Evolutionary conservation across 176 grass and related monocot species (phyloP).

Genomic region (Dactylis glomerata): DNA sequence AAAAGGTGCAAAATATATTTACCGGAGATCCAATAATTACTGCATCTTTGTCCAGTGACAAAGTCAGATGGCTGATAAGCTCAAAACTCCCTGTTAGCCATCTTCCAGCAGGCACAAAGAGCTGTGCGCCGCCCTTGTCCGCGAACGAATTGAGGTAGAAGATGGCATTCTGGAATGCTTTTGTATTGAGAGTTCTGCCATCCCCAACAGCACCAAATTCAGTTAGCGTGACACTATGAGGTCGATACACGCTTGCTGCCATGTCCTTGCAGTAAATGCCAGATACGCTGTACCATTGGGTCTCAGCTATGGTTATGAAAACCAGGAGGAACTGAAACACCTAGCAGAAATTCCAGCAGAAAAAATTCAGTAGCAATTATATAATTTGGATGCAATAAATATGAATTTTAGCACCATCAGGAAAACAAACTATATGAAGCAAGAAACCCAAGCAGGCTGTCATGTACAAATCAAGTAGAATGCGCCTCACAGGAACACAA

Average conservation of each 20-base stretch:
- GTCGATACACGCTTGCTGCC: constrained; percentile 62
- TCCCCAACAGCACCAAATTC: constrained; percentile 96
- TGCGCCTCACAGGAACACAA: no score
- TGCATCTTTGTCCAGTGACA: constrained; percentile 86
- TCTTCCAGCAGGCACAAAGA: constrained; percentile 93
- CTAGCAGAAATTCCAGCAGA: constrained; percentile 37
- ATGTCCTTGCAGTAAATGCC: constrained; percentile 75
- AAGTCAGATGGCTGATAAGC: constrained; percentile 91
- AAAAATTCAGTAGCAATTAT: constrained; percentile 6
- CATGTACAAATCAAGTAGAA: no score
- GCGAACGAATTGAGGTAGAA: constrained; percentile 98
- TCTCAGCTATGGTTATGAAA: constrained; percentile 35
- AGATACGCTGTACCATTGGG: constrained; percentile 31
- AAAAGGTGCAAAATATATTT: constrained; percentile 15
- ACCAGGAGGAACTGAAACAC: constrained; percentile 47
- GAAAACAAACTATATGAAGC: neutral
- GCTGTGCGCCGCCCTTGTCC: constrained; percentile 85
- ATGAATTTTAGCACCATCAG: neutral
- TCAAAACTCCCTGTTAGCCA: constrained; percentile 96
- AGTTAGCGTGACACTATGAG: constrained; percentile 89
- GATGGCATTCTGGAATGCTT: constrained; percentile 96
- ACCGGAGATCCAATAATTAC: constrained; percentile 87
- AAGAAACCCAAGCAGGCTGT: neutral
- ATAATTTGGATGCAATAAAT: neutral
- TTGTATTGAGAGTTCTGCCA: constrained; percentile 85